Evolutionary conservation across 108 stramenopile genomes (phyloP).

Genomic region (Nannochloropsis salina): DNA sequence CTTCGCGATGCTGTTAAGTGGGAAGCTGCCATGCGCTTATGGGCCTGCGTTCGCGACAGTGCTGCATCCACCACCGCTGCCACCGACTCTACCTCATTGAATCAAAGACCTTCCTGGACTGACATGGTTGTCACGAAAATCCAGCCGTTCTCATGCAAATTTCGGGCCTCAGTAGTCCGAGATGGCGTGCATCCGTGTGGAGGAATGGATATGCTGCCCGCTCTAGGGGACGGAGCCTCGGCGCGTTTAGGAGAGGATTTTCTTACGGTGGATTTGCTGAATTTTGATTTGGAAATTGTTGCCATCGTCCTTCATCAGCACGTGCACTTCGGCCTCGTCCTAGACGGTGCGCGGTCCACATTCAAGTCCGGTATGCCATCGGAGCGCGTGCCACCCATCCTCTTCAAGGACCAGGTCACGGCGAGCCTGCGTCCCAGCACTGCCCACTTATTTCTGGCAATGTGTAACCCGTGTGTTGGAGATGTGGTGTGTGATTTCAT

Average conservation of each 20-base stretch:
- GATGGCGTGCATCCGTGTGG: not conserved
- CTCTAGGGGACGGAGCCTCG: not conserved
- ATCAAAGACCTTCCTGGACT: too few relatives aligned
- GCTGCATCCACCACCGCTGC: not conserved
- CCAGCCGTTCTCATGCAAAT: not conserved
- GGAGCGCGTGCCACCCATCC: not conserved
- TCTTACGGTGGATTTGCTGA: not conserved
- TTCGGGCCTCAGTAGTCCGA: not conserved
- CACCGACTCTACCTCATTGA: too few relatives aligned
- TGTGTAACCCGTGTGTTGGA: not conserved
- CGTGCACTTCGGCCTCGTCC: constrained; percentile 5
- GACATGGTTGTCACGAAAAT: not conserved
- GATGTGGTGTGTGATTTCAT: not conserved
- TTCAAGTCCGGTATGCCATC: not conserved
- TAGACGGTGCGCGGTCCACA: not conserved
- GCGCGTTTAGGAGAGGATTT: not conserved
- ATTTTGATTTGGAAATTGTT: constrained; percentile 17
- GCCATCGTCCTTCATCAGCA: constrained; percentile 9
- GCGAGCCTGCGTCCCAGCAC: not conserved
- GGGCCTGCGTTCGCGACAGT: not conserved
- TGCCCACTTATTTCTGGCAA: not conserved
- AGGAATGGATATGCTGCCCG: not conserved
- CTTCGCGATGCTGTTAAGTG: not conserved
- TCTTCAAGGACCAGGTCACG: not conserved
- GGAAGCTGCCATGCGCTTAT: not conserved